Conservation (phyloP, 805 yeast species). For the Starmerella kuoi region DNA sequence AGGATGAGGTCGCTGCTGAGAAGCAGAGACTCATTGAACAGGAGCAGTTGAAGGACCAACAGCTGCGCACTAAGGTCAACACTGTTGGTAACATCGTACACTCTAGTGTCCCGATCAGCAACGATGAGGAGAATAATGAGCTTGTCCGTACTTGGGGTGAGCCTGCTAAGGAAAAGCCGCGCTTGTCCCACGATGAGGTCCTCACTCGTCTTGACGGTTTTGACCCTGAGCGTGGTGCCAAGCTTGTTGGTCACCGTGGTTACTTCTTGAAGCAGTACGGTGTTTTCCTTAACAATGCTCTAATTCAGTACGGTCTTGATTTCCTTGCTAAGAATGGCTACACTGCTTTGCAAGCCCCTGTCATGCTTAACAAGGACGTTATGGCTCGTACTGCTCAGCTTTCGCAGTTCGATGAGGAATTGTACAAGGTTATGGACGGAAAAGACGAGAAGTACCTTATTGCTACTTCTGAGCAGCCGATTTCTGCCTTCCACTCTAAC, state of each 20-base stretch:
- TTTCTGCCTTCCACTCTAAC: constrained; percentile 89
- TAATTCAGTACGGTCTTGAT: constrained; percentile 87
- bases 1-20: constrained; percentile 58
- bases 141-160: constrained; percentile 74
- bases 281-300: constrained; percentile 94
- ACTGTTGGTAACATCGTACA: constrained; percentile 91
- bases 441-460: constrained; percentile 94
- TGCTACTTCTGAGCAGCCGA: constrained; percentile 99
- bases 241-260: constrained; percentile 97
- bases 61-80: constrained; percentile 68
- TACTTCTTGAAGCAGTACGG: constrained; percentile 90
- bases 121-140: constrained; percentile 84
- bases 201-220: constrained; percentile 90
- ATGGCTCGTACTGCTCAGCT: constrained; percentile 99
- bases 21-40: constrained; percentile 52
- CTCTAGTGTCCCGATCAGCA: constrained; percentile 74
- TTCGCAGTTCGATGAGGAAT: constrained; percentile 94
- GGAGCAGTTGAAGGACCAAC: constrained; percentile 72
- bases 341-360: constrained; percentile 92
- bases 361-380: constrained; percentile 98
- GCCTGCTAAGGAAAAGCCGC: constrained; percentile 50
- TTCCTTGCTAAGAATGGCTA: constrained; percentile 71
- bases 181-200: constrained; percentile 92
- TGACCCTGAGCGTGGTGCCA: constrained; percentile 97
- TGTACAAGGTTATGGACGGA: constrained; percentile 93